phyloP scores from a whole-genome alignment of 192 early-diverging fungal genomes.

The Thamnidium elegans region DNA sequence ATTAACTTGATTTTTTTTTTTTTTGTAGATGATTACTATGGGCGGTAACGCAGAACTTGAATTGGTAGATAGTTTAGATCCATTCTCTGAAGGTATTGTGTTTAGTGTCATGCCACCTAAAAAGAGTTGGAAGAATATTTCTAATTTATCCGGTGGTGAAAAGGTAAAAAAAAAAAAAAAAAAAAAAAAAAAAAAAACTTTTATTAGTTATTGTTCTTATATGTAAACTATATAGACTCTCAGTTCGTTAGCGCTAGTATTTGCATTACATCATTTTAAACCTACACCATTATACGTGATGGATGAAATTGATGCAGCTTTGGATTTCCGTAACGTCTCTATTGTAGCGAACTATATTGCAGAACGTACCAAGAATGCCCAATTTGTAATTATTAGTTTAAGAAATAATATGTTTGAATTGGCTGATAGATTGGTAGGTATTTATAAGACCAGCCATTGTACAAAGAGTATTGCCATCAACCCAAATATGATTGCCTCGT shows the following conservation, averaged over 20 bases:
- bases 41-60: constrained; percentile 99
- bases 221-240: constrained; percentile 61
- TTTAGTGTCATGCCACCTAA: constrained; percentile 99
- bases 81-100: constrained; percentile 97
- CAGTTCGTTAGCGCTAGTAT: constrained; percentile 97
- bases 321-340: constrained; percentile 98
- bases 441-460: constrained; percentile 94
- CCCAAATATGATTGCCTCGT: constrained; percentile 38
- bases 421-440: constrained; percentile 95
- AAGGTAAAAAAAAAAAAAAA: constrained; percentile 61
- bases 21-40: constrained; percentile 84
- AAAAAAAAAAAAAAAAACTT: neutral
- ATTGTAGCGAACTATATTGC: constrained; percentile 99
- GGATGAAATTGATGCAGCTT: constrained; percentile 99
- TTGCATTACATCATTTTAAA: constrained; percentile 98
- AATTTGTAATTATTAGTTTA: constrained; percentile 98
- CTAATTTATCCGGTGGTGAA: constrained; percentile 98
- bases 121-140: constrained; percentile 99
- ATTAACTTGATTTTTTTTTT: neutral
- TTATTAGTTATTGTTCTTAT: neutral
- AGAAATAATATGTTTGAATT: constrained; percentile 99
- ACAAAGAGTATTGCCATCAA: constrained; percentile 80
- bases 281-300: constrained; percentile 99
- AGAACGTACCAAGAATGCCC: constrained; percentile 93
- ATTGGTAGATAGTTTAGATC: constrained; percentile 94